A percentile compares a stretch with the other conserved stretches of the same genome.
phyloP scores from a whole-genome alignment of 257 asterid genomes.

The Solanum lycopersicoides region DNA sequence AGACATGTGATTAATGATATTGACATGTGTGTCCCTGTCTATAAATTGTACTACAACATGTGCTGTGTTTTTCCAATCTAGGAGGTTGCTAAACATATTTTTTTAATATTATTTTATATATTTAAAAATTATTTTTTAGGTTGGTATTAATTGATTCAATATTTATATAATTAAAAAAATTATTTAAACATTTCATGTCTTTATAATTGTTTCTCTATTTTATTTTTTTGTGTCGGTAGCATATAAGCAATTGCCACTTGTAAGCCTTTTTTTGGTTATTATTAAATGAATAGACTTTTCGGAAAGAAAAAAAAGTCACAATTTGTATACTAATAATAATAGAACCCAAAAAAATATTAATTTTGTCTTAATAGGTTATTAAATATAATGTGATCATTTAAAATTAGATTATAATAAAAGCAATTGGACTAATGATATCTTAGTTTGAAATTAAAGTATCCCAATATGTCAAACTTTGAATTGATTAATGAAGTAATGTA shows the following conservation, averaged over 20 bases:
- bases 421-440: neutral
- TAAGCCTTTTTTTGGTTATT: neutral
- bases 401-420: neutral
- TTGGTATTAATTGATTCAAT: neutral
- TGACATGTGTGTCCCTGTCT: conserved; percentile 4
- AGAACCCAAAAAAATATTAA: neutral
- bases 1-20: neutral
- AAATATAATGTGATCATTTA: neutral
- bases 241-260: neutral
- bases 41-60: neutral
- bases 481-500: neutral
- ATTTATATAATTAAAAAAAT: neutral
- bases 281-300: neutral
- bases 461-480: neutral
- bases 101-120: neutral
- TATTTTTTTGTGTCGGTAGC: conserved; percentile 10
- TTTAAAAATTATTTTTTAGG: neutral
- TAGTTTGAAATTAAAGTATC: neutral
- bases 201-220: neutral
- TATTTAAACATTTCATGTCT: neutral
- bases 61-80: neutral
- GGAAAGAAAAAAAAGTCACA: neutral
- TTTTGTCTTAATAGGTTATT: neutral
- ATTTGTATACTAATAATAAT: neutral
- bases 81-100: neutral